phyloP scores from a whole-genome alignment of 768 basidiomycete species.

The Pleurotus platypus region DNA sequence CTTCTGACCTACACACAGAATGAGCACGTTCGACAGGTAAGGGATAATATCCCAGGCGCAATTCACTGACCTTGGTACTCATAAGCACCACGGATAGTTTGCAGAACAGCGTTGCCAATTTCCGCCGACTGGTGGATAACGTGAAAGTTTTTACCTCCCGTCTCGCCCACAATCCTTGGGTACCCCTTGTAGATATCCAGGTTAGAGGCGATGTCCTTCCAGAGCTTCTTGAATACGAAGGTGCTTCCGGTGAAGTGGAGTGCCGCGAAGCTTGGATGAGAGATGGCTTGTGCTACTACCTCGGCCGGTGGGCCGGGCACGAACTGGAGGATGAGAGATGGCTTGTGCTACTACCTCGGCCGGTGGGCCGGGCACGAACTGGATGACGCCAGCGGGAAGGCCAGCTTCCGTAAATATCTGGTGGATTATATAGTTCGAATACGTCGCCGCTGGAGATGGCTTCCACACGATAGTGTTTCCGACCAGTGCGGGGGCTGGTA shows the following conservation, averaged over 20 bases:
- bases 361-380: constrained; percentile 92
- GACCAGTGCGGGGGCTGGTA: constrained; percentile 79
- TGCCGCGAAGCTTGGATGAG: constrained; percentile 75
- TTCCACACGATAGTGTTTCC: constrained; percentile 98
- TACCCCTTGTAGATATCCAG: constrained; percentile 85
- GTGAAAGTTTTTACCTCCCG: constrained; percentile 99
- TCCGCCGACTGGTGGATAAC: constrained; percentile 86
- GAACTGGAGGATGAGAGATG: constrained; percentile 88
- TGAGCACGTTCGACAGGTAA: neutral
- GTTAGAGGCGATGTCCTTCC: constrained; percentile 93
- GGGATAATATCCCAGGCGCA: neutral
- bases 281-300: constrained; percentile 81
- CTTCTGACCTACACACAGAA: constrained; percentile 73
- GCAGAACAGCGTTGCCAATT: constrained; percentile 83
- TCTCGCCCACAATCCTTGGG: constrained; percentile 96
- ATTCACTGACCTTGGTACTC: constrained; percentile 81
- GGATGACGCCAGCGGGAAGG: constrained; percentile 90
- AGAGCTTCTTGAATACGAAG: constrained; percentile 88
- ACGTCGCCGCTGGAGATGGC: constrained; percentile 92
- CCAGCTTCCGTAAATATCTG: constrained; percentile 93
- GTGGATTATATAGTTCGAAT: constrained; percentile 91
- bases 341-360: constrained; percentile 82
- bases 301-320: constrained; percentile 86
- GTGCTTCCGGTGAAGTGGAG: constrained; percentile 98
- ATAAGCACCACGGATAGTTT: constrained; percentile 84